These are phyloP conservation scores for Bacidia gigantensis DNA, from an alignment of 495 filamentous ascomycete species.

Conservation along the genomic window DNA sequence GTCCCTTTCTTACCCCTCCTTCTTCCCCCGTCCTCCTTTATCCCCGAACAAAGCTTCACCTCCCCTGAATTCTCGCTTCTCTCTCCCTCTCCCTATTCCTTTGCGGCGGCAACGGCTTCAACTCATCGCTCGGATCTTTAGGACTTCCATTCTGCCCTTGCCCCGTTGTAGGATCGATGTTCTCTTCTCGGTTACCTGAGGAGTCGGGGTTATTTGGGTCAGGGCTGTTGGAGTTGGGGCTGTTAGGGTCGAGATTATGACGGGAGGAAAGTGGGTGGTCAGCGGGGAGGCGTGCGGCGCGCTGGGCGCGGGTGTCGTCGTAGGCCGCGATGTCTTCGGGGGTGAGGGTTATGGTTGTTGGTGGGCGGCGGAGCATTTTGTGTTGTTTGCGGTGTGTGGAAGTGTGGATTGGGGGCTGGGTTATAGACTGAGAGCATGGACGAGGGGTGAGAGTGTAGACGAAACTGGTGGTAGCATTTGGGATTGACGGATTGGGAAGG, in stretches of 20 bases:
- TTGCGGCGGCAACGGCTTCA: constrained; percentile 41
- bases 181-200: constrained; percentile 6
- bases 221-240: constrained; percentile 13
- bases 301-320: constrained; percentile 40
- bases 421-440: not conserved
- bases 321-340: constrained; percentile 64
- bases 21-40: constrained; percentile 14
- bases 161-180: constrained; percentile 16
- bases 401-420: not conserved
- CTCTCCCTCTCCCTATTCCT: no score
- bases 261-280: constrained; percentile 16
- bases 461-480: no score
- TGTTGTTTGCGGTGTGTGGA: not conserved
- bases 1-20: constrained; percentile 35
- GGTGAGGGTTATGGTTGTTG: constrained; percentile 64
- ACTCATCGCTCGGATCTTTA: constrained; percentile 42
- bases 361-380: constrained; percentile 66
- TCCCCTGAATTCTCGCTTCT: constrained; percentile 29
- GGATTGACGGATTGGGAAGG: no score
- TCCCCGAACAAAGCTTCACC: not conserved
- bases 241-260: constrained; percentile 18
- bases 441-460: not conserved
- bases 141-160: constrained; percentile 9
- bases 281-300: constrained; percentile 1
- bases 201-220: no score